These are phyloP conservation scores for Hygrophorus pudorinus DNA, from an alignment of 768 basidiomycete genomes.

Conservation along the genomic window DNA sequence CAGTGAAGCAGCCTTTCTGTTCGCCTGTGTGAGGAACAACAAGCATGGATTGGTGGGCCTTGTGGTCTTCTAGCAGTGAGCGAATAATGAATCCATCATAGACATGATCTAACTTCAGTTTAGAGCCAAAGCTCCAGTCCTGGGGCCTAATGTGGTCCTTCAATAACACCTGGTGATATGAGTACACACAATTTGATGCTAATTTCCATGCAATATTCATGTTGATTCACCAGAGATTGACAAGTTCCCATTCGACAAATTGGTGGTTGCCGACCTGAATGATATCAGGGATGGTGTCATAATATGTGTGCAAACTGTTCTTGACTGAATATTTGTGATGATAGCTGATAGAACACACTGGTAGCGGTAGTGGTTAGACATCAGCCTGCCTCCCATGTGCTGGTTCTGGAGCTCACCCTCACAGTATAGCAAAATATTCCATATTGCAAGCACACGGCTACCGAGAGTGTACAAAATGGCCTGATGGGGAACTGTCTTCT, in stretches of 20 bases:
- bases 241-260: slow-evolving; percentile 4
- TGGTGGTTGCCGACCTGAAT: slow-evolving; percentile 10
- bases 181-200: slow-evolving; percentile 20
- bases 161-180: slow-evolving; percentile 15
- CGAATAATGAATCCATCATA: slow-evolving; percentile 13
- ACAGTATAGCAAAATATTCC: slow-evolving; percentile 16
- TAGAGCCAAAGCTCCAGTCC: slow-evolving; percentile 14
- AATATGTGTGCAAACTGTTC: slow-evolving; percentile 11
- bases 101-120: not conserved
- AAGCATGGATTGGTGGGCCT: no score
- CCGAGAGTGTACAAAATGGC: no score
- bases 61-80: slow-evolving; percentile 10
- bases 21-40: slow-evolving; percentile 9
- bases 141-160: slow-evolving; percentile 6
- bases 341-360: slow-evolving; percentile 20
- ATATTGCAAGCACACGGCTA: slow-evolving; percentile 12
- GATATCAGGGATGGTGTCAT: slow-evolving; percentile 7
- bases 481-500: no score
- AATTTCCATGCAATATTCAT: slow-evolving; percentile 13
- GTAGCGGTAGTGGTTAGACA: slow-evolving; percentile 9
- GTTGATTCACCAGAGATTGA: not conserved
- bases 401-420: slow-evolving; percentile 17
- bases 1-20: slow-evolving; percentile 12
- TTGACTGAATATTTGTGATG: slow-evolving; percentile 20
- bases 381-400: not conserved